Evolutionary conservation across 192 early-diverging fungal species (phyloP).

Genomic region (Funneliformis geosporum): DNA sequence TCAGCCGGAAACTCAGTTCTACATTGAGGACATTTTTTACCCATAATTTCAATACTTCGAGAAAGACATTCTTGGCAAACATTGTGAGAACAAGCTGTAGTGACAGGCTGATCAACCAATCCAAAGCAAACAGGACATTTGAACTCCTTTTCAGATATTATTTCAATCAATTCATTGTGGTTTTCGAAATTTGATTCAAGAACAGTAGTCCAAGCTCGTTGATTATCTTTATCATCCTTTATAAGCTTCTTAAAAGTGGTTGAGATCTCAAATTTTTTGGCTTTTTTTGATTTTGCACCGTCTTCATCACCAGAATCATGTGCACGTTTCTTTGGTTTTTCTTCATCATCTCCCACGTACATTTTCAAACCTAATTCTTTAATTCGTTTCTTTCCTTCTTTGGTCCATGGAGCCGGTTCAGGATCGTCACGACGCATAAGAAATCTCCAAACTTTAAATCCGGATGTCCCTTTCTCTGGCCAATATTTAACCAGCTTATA

Average conservation of each 20-base stretch:
- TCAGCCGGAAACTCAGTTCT: slow-evolving; percentile 22
- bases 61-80: slow-evolving; percentile 37
- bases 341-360: slow-evolving; percentile 14
- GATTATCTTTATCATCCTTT: slow-evolving; percentile 33
- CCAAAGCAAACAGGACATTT: slow-evolving; percentile 42
- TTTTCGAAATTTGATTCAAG: slow-evolving; percentile 29
- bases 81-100: slow-evolving; percentile 42
- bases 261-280: slow-evolving; percentile 27
- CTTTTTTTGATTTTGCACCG: neutral
- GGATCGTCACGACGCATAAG: slow-evolving; percentile 64
- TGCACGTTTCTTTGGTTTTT: slow-evolving; percentile 9
- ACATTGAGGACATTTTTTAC: slow-evolving; percentile 37
- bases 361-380: slow-evolving; percentile 48
- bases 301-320: neutral
- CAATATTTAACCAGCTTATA: slow-evolving; percentile 70
- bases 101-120: slow-evolving; percentile 37
- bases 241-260: slow-evolving; percentile 32
- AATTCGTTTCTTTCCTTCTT: slow-evolving; percentile 50
- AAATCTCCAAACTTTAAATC: slow-evolving; percentile 63
- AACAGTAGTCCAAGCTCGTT: slow-evolving; percentile 40
- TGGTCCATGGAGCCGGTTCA: slow-evolving; percentile 66
- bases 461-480: slow-evolving; percentile 50
- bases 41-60: slow-evolving; percentile 15
- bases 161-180: slow-evolving; percentile 41
- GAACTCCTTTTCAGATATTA: slow-evolving; percentile 36